Evolutionary conservation across 1,284 basidiomycete genomes (phyloP).

Genomic region (Moesziomyces parantarcticus): DNA sequence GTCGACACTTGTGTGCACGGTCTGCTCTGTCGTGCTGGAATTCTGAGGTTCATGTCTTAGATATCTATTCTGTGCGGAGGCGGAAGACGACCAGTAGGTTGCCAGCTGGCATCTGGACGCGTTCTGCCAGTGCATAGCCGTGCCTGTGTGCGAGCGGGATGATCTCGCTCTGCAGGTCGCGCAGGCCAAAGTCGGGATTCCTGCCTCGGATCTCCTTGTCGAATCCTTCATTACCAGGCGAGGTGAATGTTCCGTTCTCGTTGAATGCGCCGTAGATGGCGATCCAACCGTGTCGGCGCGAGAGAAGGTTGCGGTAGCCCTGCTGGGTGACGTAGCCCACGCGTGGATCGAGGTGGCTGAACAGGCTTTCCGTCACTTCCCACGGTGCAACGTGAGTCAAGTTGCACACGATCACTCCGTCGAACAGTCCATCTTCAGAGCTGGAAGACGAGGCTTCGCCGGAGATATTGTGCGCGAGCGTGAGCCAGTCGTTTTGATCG

Average conservation of each 20-base stretch:
- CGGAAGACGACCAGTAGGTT: constrained; percentile 42
- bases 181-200: constrained; percentile 42
- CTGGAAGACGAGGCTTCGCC: neutral
- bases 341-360: constrained; percentile 43
- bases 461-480: constrained; percentile 27
- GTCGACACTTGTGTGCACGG: neutral
- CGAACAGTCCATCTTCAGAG: constrained; percentile 26
- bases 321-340: constrained; percentile 32
- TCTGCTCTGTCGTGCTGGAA: neutral
- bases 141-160: constrained; percentile 37
- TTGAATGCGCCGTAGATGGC: constrained; percentile 57
- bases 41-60: neutral
- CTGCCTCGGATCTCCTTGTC: constrained; percentile 39
- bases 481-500: constrained; percentile 39
- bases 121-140: constrained; percentile 32
- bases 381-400: constrained; percentile 43
- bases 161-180: constrained; percentile 44
- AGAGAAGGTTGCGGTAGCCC: constrained; percentile 25
- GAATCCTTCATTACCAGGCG: constrained; percentile 44
- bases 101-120: constrained; percentile 45
- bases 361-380: constrained; percentile 43
- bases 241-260: constrained; percentile 31
- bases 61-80: constrained; percentile 15
- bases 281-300: constrained; percentile 26
- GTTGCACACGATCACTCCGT: constrained; percentile 47